These are phyloP conservation scores for Caloboletus inedulis DNA, from an alignment of 1,284 basidiomycete genomes.

Conservation along the genomic window DNA sequence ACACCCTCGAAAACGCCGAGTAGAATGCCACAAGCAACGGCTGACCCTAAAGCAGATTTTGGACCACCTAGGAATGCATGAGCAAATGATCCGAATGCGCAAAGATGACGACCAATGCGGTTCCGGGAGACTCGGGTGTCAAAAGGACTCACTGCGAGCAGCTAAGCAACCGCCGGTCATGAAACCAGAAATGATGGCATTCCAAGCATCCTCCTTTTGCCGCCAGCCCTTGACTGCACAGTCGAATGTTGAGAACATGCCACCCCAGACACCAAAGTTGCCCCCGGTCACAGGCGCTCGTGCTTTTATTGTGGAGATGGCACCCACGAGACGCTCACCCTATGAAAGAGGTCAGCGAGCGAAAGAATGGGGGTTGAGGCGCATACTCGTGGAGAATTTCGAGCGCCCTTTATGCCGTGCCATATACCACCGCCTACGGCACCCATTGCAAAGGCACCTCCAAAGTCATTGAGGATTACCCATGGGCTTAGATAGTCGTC, in stretches of 20 bases:
- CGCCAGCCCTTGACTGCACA: slow-evolving; percentile 96
- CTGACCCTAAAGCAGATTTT: slow-evolving; percentile 84
- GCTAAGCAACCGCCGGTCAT: slow-evolving; percentile 97
- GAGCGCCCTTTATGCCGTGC: slow-evolving; percentile 98
- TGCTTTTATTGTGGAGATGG: slow-evolving; percentile 96
- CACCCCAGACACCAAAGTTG: slow-evolving; percentile 98
- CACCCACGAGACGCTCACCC: slow-evolving; percentile 94
- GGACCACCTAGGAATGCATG: slow-evolving; percentile 71
- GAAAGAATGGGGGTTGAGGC: background rate
- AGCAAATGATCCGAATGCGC: slow-evolving; percentile 6
- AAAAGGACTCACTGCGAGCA: slow-evolving; percentile 73
- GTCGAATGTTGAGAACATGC: slow-evolving; percentile 96
- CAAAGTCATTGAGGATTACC: slow-evolving; percentile 99
- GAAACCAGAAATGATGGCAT: slow-evolving; percentile 97
- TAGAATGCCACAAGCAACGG: slow-evolving; percentile 94
- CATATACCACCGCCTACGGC: slow-evolving; percentile 96
- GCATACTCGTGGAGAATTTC: slow-evolving; percentile 87
- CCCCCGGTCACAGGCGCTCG: slow-evolving; percentile 97
- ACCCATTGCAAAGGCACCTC: slow-evolving; percentile 95
- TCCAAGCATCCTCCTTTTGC: slow-evolving; percentile 99
- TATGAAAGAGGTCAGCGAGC: slow-evolving; percentile 4
- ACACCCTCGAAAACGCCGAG: slow-evolving; percentile 97
- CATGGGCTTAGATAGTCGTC: slow-evolving; percentile 69
- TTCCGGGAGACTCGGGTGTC: background rate
- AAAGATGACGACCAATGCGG: background rate